phyloP scores from a whole-genome alignment of 2,329 filamentous ascomycete species.

The Tolypocladium paradoxum region DNA sequence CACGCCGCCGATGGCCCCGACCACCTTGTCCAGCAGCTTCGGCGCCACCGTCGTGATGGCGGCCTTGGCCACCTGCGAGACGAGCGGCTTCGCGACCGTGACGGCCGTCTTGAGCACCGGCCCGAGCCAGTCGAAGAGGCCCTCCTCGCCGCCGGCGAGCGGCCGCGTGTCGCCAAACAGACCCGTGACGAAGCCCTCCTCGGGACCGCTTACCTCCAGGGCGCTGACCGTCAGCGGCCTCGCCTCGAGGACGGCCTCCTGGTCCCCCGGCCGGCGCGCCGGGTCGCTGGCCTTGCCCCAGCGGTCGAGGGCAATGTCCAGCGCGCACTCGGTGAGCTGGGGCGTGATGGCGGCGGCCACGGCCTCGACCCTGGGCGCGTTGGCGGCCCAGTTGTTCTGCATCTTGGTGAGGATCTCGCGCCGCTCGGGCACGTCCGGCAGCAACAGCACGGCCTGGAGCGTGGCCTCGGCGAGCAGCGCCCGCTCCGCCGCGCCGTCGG shows the following conservation, averaged over 20 bases:
- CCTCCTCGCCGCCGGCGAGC: constrained; percentile 5
- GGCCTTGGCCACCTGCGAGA: not conserved
- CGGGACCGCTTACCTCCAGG: not conserved
- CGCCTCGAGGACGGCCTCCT: not conserved
- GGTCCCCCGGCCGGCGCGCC: not conserved
- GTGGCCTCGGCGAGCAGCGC: not conserved
- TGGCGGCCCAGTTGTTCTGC: not conserved
- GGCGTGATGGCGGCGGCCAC: constrained; percentile 3
- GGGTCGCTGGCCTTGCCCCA: constrained; percentile 2
- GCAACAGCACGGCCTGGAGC: not conserved
- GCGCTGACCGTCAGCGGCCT: not conserved
- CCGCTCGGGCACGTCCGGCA: not conserved
- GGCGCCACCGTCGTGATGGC: not conserved
- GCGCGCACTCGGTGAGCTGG: constrained; percentile 2
- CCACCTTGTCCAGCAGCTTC: not conserved
- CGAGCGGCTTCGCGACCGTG: not conserved
- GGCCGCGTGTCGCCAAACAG: constrained; percentile 5
- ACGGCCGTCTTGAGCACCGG: constrained; percentile 2
- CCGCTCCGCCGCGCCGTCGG: not conserved
- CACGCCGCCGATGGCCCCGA: not conserved
- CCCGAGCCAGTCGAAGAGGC: constrained; percentile 4
- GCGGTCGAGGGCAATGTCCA: constrained; percentile 1
- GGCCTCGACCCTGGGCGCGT: constrained; percentile 2
- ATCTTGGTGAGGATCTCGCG: not conserved
- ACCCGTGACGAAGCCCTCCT: not conserved